A percentile compares a stretch with the other conserved stretches of the same genome.
phyloP scores from a whole-genome alignment of 257 asterid genomes.

The Solanum paucissectum region DNA sequence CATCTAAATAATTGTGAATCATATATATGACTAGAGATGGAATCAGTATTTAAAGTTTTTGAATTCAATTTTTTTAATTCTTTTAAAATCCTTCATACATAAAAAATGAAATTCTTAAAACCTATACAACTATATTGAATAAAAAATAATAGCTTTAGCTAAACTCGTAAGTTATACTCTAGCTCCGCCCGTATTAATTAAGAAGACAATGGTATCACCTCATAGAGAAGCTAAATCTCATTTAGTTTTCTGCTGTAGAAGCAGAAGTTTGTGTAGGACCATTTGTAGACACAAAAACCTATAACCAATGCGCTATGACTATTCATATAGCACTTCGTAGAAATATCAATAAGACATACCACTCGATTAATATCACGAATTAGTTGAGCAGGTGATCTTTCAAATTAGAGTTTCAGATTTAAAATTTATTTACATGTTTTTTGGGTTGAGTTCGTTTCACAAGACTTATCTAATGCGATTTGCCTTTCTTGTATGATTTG shows the following conservation, averaged over 20 bases:
- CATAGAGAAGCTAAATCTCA: not conserved
- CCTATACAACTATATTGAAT: not conserved
- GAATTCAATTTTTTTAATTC: not conserved
- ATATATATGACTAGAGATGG: rapidly evolving
- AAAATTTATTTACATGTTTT: not conserved
- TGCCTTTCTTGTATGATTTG: not conserved
- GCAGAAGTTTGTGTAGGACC: not conserved
- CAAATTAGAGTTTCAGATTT: rapidly evolving
- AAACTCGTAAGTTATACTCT: not conserved
- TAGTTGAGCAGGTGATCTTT: not conserved
- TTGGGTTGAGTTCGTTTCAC: not conserved
- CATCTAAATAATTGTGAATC: not conserved
- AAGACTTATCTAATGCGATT: too few relatives aligned
- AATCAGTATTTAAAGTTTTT: not conserved
- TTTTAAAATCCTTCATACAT: too few relatives aligned
- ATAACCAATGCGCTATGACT: not conserved
- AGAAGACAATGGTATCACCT: not conserved
- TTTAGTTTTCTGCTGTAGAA: not conserved
- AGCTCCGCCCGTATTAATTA: not conserved
- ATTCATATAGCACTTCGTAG: not conserved
- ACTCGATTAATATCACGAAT: not conserved
- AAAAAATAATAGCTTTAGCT: not conserved
- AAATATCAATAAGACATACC: not conserved
- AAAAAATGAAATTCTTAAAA: not conserved
- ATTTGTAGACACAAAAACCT: not conserved